These are phyloP conservation scores for Coemansia javaensis DNA, from an alignment of 192 early-diverging fungal genomes.

Conservation along the genomic window DNA sequence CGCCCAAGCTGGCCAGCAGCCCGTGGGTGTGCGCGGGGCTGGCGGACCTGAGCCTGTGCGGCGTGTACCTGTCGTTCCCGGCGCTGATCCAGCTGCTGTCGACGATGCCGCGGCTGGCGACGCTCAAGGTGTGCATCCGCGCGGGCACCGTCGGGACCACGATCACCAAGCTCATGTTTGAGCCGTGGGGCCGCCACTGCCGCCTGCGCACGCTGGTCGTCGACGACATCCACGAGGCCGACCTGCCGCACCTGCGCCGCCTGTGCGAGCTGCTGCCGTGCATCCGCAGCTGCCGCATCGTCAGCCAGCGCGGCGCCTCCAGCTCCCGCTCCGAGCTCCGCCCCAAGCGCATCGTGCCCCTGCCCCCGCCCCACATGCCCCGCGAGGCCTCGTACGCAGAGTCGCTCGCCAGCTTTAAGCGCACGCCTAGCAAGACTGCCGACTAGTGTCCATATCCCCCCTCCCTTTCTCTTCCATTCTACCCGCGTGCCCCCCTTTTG, in stretches of 20 bases:
- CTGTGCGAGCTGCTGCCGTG: conserved; percentile 49
- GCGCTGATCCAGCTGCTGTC: conserved; percentile 48
- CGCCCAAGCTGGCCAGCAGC: conserved; percentile 50
- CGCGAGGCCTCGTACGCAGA: no score
- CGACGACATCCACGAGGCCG: conserved; percentile 47
- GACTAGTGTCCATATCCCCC: no score
- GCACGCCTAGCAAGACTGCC: no score
- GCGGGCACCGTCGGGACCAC: conserved; percentile 33
- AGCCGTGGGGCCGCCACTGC: conserved; percentile 51
- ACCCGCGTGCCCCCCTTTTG: no score
- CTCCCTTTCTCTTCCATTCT: no score
- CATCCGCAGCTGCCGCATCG: conserved; percentile 44
- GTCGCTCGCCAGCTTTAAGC: no score
- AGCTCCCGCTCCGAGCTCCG: background rate
- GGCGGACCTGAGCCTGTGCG: conserved; percentile 41
- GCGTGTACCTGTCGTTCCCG: conserved; percentile 47
- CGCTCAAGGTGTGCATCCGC: conserved; percentile 42
- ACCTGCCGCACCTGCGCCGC: conserved; percentile 36
- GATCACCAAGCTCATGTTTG: conserved; percentile 42
- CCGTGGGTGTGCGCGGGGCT: conserved; percentile 35
- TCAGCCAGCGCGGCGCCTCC: conserved; percentile 9
- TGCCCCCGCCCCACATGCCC: background rate
- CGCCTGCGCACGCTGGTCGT: conserved; percentile 31
- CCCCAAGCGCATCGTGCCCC: background rate
- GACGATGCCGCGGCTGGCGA: conserved; percentile 32